Base-by-base conservation (phyloP, 495 filamentous ascomycete species). In the Xylaria scruposa region DNA sequence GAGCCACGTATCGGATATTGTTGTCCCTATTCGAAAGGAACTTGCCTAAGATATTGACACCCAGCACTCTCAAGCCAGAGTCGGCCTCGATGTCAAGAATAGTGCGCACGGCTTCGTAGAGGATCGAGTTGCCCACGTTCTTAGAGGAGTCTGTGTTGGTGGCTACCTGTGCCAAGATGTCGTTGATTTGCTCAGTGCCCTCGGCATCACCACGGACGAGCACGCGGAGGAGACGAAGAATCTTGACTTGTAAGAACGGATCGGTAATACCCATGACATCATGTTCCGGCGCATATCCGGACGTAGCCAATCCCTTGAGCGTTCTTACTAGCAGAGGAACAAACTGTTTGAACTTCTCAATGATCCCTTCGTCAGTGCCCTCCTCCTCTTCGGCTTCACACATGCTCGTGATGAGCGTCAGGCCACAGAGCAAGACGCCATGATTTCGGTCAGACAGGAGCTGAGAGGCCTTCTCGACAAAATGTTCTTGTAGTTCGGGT, bases 1-100 rank as follows among this genome's bases (percentile, higher is more conserved):
- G 82, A 31, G 96, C 96, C 60, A 99, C 96, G 79, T 99, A 99
- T 76, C 96, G 93, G 78, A 99, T 98, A 77, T 99, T 99, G 85
- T 99, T 99, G 83, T 99, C 96, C 79, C 95, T 93, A 82, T 99
- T 99, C 8, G 94, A 90, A 67, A 99, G 83, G 85, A 99, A 99
- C 79, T 98, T 99, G 78, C 96, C 96, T 10, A 99, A 89, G 67
- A 99, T 99, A 77, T 99, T 99, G 74, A 99, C 95, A 78, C 96
- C 96, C 56, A 99, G 85, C 12, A 98, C 97, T 47, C 97, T 86
- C 70, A 98, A 81, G 10, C 97, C 94, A 12, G 95, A 95, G 79
- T 99, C 96, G 8, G 96, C 97, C 80, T 99, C 95, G 72, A 99
- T 98, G 74, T 99, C 96, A 44, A 99, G 90, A 72, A 99, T 99